Evolutionary conservation across 78 protist species (phyloP).

Genomic region (Speleostelium caveatum): DNA sequence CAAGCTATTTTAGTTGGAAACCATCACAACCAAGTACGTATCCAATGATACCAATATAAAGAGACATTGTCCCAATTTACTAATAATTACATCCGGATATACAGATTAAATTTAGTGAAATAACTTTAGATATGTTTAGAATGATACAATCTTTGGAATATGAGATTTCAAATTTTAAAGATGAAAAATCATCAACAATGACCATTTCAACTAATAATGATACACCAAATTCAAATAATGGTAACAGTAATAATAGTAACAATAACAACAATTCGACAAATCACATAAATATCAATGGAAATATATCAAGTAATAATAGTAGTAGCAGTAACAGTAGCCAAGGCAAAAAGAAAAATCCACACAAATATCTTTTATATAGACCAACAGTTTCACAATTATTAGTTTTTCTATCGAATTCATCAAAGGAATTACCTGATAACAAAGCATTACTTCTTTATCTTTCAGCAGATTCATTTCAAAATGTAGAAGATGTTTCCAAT

Average conservation of each 20-base stretch:
- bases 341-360: constrained; percentile 58
- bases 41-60: background rate
- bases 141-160: constrained; percentile 75
- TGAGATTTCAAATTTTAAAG: constrained; percentile 18
- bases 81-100: background rate
- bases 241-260: background rate
- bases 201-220: background rate
- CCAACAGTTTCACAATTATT: constrained; percentile 73
- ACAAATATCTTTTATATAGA: constrained; percentile 68
- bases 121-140: constrained; percentile 81
- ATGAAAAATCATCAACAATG: background rate
- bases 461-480: constrained; percentile 56
- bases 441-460: constrained; percentile 66
- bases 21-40: constrained; percentile 51
- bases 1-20: constrained; percentile 69
- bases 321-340: background rate
- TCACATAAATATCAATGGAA: no score
- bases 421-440: constrained; percentile 48
- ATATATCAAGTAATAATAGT: no score
- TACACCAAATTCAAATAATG: background rate
- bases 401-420: constrained; percentile 48
- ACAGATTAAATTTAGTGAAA: constrained; percentile 80
- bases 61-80: background rate
- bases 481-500: constrained; percentile 6
- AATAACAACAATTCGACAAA: background rate